Base-by-base conservation (phyloP, 208 protist genomes). In the Herpetomonas tarakana region DNA sequence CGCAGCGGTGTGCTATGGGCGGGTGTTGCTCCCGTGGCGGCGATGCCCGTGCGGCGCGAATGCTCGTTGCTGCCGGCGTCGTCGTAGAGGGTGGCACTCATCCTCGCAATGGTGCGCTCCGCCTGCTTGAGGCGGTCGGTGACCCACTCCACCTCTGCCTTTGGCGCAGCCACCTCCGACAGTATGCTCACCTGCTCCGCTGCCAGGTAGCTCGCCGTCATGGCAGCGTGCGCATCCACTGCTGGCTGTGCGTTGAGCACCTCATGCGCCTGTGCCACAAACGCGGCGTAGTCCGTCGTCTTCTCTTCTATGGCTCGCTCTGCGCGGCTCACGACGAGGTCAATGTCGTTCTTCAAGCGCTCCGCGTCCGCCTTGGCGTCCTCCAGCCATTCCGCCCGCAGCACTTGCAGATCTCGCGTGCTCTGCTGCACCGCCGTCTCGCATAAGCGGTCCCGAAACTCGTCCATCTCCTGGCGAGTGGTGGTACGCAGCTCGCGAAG, bases 371-470 rank as follows among this genome's bases (percentile, higher is more conserved):
- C 62, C 25, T 65, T 56, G 9, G 79, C 61, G 1, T 74, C 60
- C 25, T 68, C 53, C 11, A 67, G 28, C 62, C 80, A 79, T 29
- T 71, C 67, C 53, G 63, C 59, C 47, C 78, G 82, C 29, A 83
- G 62, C 11, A 67, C 61, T 22, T 90, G 80, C 19, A 90, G 58
- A 58, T 88, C 80, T 25, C 70, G 64, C 18, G 58, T 53, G 19
- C 69, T 81, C 60, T 74, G 68, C 41, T 78, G 58, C 26, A 81
- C 74, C 0, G 78, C 74, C 45, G 51, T 52, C 18, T 35, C 14
- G 16, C 78, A 70, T 38, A 79, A 71, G 30, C 73, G 63, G 31
- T 83, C 81, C 22, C 71, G 62, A 35, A 86, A 88, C 1, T 27
- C 28, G 30, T 77, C 59, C 78, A 93, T 77, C 19, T 88, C 76